Evolutionary conservation across 306 rosid genomes (phyloP).

Genomic region (Vigna mungo): DNA sequence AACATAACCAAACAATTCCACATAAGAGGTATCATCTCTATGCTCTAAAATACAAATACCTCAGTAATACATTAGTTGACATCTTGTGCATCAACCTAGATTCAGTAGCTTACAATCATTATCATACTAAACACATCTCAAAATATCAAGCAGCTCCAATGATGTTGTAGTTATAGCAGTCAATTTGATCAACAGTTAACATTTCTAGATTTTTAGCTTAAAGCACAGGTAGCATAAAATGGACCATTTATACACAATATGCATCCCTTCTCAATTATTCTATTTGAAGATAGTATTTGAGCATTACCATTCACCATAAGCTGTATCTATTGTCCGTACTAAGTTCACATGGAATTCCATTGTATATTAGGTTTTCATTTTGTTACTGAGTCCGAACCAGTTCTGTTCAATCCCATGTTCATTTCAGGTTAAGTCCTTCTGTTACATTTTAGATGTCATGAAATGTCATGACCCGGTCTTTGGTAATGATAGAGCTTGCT

Average conservation of each 20-base stretch:
- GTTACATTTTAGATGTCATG: conserved; percentile 3
- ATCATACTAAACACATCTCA: neutral
- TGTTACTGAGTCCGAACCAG: neutral
- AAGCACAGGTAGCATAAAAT: neutral
- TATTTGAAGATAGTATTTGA: conserved; percentile 17
- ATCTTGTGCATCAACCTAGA: conserved; percentile 21
- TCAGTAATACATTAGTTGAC: conserved; percentile 12
- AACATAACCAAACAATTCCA: conserved; percentile 22
- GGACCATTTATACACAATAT: neutral
- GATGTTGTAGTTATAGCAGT: neutral
- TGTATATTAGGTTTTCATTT: neutral
- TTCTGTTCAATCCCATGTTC: neutral
- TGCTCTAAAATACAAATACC: conserved; percentile 17
- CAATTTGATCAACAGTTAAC: neutral
- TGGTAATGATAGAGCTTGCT: neutral
- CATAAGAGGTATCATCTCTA: neutral
- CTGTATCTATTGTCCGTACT: neutral
- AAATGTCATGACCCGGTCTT: neutral
- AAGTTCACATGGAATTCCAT: neutral
- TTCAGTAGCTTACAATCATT: conserved; percentile 13
- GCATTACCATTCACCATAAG: neutral
- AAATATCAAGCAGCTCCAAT: conserved; percentile 4
- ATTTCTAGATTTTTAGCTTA: neutral
- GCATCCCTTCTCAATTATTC: neutral
- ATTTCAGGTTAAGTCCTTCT: neutral